Evolutionary conservation across 2,329 filamentous ascomycete genomes (phyloP), one percentile per base, ranked within the genome.

Genomic region (Trichophyton benhamiae): DNA sequence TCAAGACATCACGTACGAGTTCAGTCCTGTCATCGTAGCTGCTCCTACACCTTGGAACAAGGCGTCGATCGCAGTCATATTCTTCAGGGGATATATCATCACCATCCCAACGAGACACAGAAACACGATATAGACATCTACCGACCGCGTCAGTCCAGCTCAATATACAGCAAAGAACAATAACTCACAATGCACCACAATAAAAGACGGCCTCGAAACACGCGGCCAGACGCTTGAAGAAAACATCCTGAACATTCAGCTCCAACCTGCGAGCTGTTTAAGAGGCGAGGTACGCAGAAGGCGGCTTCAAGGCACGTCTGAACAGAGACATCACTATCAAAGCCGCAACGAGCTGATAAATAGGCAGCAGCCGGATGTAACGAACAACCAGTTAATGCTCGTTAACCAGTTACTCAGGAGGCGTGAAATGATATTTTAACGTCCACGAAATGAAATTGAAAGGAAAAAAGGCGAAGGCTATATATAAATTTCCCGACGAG

Each of bases 1-100:
- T 44, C 33, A 11, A 60, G 20, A 27, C 27, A 46, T 44, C 22
- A 38, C 75, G 57, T 62, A 81, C 77, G 77, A 75, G 64, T 80
- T 81, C 25, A 82, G 67, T 0, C 80, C 80, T 0, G 79, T 80
- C 64, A 79, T 77, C 3, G 79, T 82, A 0, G 77, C 76, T 1
- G 74, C 73, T 66, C 78, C 81, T 62, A 73, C 75, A 15, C 78
- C 78, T 42, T 81, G 78, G 68, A 81, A 79, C 67, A 77, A 80
- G 22, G 77, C 74, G 70, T 82, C 79, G 20, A 80, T 70, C 0
- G 74, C 75, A 2, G 64, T 63, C 3, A 78, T 53, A 60, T 78
- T 78, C 30, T 75, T 74, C 57, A 72, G 68, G 1, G 74, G 74
- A 49, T 70, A 73, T 20, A 78, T 63, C 49, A 77, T 65, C 30